These are phyloP conservation scores for Apiospora pterosperma DNA, from an alignment of 2,329 filamentous ascomycete species.

Conservation along the genomic window DNA sequence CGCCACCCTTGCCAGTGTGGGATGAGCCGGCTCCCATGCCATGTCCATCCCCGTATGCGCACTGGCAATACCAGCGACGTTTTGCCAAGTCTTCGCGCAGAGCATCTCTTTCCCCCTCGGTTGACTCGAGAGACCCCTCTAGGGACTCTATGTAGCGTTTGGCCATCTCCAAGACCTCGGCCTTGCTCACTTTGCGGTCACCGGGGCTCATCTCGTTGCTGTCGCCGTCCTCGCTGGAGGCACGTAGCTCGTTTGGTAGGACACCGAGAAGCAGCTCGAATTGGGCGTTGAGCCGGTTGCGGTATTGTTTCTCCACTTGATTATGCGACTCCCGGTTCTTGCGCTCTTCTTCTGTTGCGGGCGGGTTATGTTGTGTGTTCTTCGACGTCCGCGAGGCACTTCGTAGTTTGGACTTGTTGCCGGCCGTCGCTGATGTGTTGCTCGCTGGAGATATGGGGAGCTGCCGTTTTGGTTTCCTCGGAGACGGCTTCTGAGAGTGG, in stretches of 20 bases:
- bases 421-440: background rate
- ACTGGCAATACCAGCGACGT: background rate
- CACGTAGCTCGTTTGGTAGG: constrained; percentile 33
- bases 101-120: constrained; percentile 27
- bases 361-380: constrained; percentile 31
- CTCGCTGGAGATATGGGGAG: constrained; percentile 3
- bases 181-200: constrained; percentile 35
- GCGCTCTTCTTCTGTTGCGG: constrained; percentile 28
- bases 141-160: constrained; percentile 37
- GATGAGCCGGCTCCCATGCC: background rate
- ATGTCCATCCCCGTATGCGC: background rate
- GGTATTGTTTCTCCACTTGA: constrained; percentile 46
- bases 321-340: constrained; percentile 37
- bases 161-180: constrained; percentile 43
- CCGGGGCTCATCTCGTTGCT: constrained; percentile 13
- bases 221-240: constrained; percentile 24
- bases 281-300: constrained; percentile 42
- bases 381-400: constrained; percentile 30
- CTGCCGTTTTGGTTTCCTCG: background rate
- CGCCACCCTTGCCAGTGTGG: background rate
- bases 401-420: constrained; percentile 25
- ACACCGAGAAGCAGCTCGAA: constrained; percentile 40
- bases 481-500: background rate
- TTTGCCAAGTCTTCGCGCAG: background rate
- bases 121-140: constrained; percentile 32